Base-by-base conservation (phyloP, 116 monocot species). In the Cymodocea nodosa region DNA sequence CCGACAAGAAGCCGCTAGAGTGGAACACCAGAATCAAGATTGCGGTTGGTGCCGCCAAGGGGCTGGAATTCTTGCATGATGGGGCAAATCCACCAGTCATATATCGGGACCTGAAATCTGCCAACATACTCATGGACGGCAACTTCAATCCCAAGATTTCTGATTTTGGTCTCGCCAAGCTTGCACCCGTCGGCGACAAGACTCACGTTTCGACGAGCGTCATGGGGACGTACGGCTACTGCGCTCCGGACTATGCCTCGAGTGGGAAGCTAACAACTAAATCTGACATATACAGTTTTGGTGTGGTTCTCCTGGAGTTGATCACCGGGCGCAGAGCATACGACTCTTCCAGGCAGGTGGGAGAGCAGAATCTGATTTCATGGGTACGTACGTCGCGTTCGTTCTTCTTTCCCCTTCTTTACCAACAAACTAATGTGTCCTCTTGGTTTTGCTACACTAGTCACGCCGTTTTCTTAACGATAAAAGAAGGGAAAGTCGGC, bases 191-290 rank as follows among this genome's bases (percentile, higher is more conserved):
- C 17, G 91, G 91, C 24, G 91, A 87, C 30, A 72, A 73, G 8
- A 85, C 87, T 34, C 92, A 92, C 60, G 87, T 92, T 23, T 92
- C 87, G 2, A 92, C 92, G 4, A 78, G 92, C 48, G 87, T 92
- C 25, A 92, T 87, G 92, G 92, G 92, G 53, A 87, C 92, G 2
- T 87, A 81, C 30, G 92, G 92, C 2, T 92, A 92, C 24, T 87
- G 92, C 66, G 92, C 87, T 64, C 92, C 87, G 5, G 87, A 92
- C 53, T 92, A 92, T 68, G 82, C 82, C 0, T 79, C 79, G 87
- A 92, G 75, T 24, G 92, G 92, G 0, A 84, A 83, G 62, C 63
- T 92, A 15, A 92, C 77, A 0, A 70, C 74, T 54, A 92, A 92
- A 56, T 85, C 82, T 16, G 92, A 92, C 68, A 78, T 92, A 12